Base-by-base conservation (phyloP, 73 alveolate species). In the Stentor coeruleus region DNA sequence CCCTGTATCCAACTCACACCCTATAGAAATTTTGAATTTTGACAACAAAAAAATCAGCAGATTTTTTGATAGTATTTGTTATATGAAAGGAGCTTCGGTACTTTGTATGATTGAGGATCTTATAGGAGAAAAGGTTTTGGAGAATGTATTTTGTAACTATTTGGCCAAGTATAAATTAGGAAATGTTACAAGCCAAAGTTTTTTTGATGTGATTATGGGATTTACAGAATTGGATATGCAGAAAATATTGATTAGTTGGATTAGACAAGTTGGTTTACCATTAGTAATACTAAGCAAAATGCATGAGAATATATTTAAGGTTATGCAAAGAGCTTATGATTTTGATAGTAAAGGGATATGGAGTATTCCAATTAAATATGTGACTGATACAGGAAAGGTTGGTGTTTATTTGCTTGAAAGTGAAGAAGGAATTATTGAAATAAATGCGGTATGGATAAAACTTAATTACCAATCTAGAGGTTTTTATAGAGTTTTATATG, bases 21-120 rank as follows among this genome's bases (percentile, higher is more conserved):
- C 99, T 3, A 94, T 97, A 26, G 89, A 90, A 74, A 90, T 96
- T 15, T 91, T 81, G 39, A 93, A 92, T 49, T 88, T 88, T 74
- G 86, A 94, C 77, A 94, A 99, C 3, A 96, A 90, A 66, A 98
- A 84, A 26, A 98, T 98, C n/a, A 98, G 86, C 39, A 91, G 91
- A 40, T 95, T 91, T 14, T 97, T 96, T 84, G 98, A 95, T 82
- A 81, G 87, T 15, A 93, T 93, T n/a, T 86, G 93, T 58, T 93
- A 91, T 77, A 94, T 89, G 33, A 95, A 95, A 85, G 99, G 99
- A 37, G 95, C 97, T 81, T 89, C 96, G 3, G 35, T 90, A 59
- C 91, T 90, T 38, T 95, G 90, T 84, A 93, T 94, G 92, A 93
- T 96, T 0, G 87, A 87, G 89, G 95, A 88, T 88, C 83, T 91